Conservation (phyloP, 176 grass and related monocot species). For the Musa schizocarpa region DNA sequence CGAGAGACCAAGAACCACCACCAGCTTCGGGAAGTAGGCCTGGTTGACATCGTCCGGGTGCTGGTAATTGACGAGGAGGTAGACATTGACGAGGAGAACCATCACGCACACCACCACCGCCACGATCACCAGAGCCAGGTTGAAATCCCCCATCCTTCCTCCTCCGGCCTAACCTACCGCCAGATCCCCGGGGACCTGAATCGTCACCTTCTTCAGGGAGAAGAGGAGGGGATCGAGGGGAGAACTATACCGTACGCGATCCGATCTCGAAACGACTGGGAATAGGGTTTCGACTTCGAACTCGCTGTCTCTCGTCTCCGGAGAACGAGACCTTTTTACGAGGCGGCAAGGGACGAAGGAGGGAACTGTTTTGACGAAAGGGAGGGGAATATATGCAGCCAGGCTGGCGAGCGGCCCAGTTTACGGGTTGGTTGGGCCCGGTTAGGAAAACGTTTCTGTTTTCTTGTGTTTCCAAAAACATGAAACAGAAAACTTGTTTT, state of each 20-base stretch:
- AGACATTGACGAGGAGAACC: conserved; percentile 74
- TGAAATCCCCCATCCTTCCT: conserved; percentile 84
- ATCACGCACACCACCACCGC: conserved; percentile 63
- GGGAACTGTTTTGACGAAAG: neutral
- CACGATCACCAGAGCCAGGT: conserved; percentile 90
- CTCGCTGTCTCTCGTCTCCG: neutral
- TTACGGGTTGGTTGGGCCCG: neutral
- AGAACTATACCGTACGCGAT: too few relatives aligned
- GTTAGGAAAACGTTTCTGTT: neutral
- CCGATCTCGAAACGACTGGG: neutral
- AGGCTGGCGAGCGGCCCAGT: neutral
- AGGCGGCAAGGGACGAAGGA: neutral
- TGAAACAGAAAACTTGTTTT: too few relatives aligned
- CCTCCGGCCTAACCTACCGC: neutral
- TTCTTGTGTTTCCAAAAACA: neutral
- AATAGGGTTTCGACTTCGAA: neutral
- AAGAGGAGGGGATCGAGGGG: too few relatives aligned
- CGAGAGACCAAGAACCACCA: conserved; percentile 83
- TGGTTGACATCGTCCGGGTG: conserved; percentile 98
- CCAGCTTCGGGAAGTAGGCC: conserved; percentile 90
- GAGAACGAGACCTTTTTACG: neutral
- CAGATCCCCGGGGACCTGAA: neutral
- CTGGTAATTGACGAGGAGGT: conserved; percentile 97
- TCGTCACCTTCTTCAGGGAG: neutral
- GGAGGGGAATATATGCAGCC: neutral